A percentile compares a stretch with the other conserved stretches of the same genome.
phyloP scores from a whole-genome alignment of 2,329 filamentous ascomycete species.

The Xylaria polymorpha region DNA sequence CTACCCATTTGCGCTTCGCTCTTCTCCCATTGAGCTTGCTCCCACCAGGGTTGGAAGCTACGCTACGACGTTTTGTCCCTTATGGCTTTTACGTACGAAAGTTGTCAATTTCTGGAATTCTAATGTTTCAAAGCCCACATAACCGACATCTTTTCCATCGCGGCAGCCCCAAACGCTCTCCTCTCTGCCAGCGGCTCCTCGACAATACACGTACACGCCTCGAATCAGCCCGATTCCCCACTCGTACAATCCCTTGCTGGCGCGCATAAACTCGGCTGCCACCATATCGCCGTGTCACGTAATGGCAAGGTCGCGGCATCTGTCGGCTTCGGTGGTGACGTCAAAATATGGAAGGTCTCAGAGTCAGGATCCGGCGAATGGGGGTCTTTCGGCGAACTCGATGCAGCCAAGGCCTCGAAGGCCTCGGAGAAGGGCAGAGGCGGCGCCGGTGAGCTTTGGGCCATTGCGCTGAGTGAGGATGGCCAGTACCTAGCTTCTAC shows the following conservation, averaged over 20 bases:
- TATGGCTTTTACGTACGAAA: conserved; percentile 29
- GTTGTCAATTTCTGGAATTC: conserved; percentile 30
- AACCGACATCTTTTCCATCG: conserved; percentile 86
- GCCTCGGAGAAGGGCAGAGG: conserved; percentile 45
- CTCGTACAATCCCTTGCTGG: conserved; percentile 81
- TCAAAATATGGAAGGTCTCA: conserved; percentile 81
- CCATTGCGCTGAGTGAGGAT: conserved; percentile 84
- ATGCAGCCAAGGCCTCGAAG: conserved; percentile 46
- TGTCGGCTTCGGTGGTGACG: conserved; percentile 88
- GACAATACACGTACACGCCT: conserved; percentile 82
- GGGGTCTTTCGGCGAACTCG: conserved; percentile 60
- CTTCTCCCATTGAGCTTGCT: conserved; percentile 4
- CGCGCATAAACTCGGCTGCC: conserved; percentile 89
- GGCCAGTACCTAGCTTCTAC: conserved; percentile 88
- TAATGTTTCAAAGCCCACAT: conserved; percentile 72
- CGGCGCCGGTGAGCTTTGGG: conserved; percentile 82
- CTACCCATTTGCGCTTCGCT: conserved; percentile 5
- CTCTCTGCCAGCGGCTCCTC: conserved; percentile 89
- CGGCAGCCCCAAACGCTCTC: conserved; percentile 77
- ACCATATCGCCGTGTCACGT: conserved; percentile 80
- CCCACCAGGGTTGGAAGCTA: neutral
- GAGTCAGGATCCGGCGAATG: conserved; percentile 70
- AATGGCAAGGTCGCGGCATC: conserved; percentile 81
- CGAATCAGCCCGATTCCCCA: conserved; percentile 75
- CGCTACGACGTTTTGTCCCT: conserved; percentile 3